Evolutionary conservation across 2,329 filamentous ascomycete genomes (phyloP).

Genomic region (Neopestalotiopsis clavispora): DNA sequence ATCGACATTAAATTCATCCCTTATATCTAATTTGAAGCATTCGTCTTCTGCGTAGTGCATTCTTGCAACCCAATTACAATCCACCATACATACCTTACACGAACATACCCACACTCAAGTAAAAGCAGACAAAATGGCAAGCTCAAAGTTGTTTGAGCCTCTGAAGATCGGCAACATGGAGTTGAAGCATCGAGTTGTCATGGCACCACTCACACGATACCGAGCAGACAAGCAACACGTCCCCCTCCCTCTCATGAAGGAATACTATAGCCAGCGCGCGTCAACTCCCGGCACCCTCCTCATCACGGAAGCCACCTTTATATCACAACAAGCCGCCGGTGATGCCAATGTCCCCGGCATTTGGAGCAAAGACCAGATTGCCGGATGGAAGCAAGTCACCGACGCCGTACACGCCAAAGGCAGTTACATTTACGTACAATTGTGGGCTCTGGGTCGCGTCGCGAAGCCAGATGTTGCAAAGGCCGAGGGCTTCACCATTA

Average conservation of each 20-base stretch:
- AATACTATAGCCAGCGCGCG: constrained; percentile 34
- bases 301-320: constrained; percentile 59
- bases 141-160: constrained; percentile 30
- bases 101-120: neutral
- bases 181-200: constrained; percentile 29
- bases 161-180: constrained; percentile 29
- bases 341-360: constrained; percentile 57
- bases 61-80: neutral
- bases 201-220: constrained; percentile 59
- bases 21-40: neutral
- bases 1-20: neutral
- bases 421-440: constrained; percentile 60
- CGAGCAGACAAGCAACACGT: constrained; percentile 47
- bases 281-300: constrained; percentile 44
- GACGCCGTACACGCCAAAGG: constrained; percentile 64
- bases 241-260: constrained; percentile 39
- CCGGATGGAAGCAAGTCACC: constrained; percentile 60
- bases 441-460: constrained; percentile 63
- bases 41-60: neutral
- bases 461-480: constrained; percentile 35
- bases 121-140: constrained; percentile 19
- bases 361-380: constrained; percentile 55
- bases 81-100: neutral
- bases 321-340: constrained; percentile 48
- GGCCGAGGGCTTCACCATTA: constrained; percentile 26